Conservation (phyloP, 768 basidiomycete genomes). For the Rhodotorula diobovata region DNA sequence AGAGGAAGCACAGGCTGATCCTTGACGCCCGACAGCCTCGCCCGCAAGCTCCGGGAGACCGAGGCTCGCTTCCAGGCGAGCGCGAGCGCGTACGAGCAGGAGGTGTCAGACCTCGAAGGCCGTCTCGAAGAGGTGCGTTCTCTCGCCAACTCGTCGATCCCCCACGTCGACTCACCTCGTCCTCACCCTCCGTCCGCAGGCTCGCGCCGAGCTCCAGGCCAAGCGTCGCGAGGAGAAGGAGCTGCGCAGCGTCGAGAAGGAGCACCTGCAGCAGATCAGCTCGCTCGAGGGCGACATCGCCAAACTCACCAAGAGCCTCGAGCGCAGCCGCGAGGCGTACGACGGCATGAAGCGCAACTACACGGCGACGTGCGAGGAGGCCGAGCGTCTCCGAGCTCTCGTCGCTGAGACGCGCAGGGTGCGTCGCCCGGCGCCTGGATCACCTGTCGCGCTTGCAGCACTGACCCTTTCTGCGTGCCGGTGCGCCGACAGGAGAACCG, state of each 20-base stretch:
- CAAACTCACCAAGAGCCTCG: slow-evolving; percentile 68
- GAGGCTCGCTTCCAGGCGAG: slow-evolving; percentile 29
- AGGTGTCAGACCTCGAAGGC: slow-evolving; percentile 34
- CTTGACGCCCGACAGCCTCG: not conserved
- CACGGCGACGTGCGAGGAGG: slow-evolving; percentile 80
- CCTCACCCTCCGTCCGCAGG: slow-evolving; percentile 45
- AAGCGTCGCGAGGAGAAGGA: slow-evolving; percentile 92
- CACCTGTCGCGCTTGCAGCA: not conserved
- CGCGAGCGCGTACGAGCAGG: slow-evolving; percentile 28
- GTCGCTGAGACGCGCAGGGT: slow-evolving; percentile 36
- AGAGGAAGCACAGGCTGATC: not conserved
- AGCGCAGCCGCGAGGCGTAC: slow-evolving; percentile 67
- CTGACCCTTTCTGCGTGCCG: slow-evolving; percentile 55
- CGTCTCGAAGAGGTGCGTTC: slow-evolving; percentile 30
- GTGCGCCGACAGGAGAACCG: slow-evolving; percentile 63
- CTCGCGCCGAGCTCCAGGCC: slow-evolving; percentile 66
- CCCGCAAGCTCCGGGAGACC: slow-evolving; percentile 39
- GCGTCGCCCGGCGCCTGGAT: slow-evolving; percentile 35
- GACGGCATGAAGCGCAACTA: slow-evolving; percentile 54
- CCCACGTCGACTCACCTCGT: too few relatives aligned
- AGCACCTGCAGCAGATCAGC: slow-evolving; percentile 62
- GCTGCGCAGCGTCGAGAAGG: slow-evolving; percentile 76
- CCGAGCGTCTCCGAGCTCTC: slow-evolving; percentile 56
- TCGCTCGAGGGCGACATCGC: slow-evolving; percentile 72
- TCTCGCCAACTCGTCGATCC: accelerated